phyloP scores from a whole-genome alignment of 2,329 filamentous ascomycete species.

The Whalleya microplaca region DNA sequence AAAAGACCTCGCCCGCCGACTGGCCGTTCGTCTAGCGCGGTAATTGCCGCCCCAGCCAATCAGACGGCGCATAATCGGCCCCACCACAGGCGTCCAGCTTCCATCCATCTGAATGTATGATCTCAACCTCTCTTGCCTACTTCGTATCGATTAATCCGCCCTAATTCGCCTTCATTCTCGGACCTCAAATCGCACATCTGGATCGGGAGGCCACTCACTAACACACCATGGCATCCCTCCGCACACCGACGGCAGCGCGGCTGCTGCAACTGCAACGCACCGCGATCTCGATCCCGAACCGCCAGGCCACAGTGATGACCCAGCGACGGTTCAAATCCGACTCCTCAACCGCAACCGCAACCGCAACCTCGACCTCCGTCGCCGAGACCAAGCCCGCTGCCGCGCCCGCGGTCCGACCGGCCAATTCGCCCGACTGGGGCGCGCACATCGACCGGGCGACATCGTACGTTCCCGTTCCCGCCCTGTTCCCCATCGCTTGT shows the following conservation, averaged over 20 bases:
- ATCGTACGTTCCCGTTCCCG: constrained; percentile 65
- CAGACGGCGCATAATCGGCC: constrained; percentile 41
- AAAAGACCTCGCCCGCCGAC: constrained; percentile 52
- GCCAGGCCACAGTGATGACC: constrained; percentile 45
- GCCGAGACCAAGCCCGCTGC: constrained; percentile 38
- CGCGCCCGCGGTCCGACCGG: constrained; percentile 42
- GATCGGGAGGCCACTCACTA: neutral
- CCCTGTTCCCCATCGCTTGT: neutral
- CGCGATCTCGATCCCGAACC: constrained; percentile 39
- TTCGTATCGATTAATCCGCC: too few species aligned
- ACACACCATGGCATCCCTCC: constrained; percentile 67
- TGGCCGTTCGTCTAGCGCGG: constrained; percentile 45
- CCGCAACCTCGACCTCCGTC: constrained; percentile 51
- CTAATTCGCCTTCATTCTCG: neutral
- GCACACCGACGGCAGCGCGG: constrained; percentile 56
- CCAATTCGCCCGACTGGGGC: constrained; percentile 80
- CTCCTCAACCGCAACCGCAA: constrained; percentile 26
- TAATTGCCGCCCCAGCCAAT: constrained; percentile 48
- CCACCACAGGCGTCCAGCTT: constrained; percentile 6
- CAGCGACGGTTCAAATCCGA: constrained; percentile 56
- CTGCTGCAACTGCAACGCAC: constrained; percentile 59
- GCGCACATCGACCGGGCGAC: constrained; percentile 84
- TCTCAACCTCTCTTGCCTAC: neutral
- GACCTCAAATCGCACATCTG: constrained; percentile 8
- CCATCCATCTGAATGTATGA: too few species aligned